Evolutionary conservation across 768 basidiomycete species (phyloP).

Genomic region (Pleurotus platypus): DNA sequence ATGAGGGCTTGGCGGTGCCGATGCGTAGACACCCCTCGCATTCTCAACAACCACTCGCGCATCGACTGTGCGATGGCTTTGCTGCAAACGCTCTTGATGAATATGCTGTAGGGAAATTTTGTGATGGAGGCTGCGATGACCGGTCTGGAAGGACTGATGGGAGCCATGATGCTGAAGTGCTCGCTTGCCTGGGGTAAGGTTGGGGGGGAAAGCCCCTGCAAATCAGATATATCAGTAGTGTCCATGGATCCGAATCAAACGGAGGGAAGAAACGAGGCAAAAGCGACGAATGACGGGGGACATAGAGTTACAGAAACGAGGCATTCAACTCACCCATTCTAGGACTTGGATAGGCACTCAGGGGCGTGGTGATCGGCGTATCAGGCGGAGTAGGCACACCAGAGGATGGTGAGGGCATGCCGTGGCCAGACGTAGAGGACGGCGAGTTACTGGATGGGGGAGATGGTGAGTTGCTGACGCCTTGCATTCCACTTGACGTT

Average conservation of each 20-base stretch:
- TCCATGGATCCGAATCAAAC: not conserved
- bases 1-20: conserved; percentile 5
- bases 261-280: not conserved
- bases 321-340: conserved; percentile 13
- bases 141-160: not conserved
- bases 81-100: conserved; percentile 2
- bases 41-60: not conserved
- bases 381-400: conserved; percentile 42
- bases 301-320: too few relatives aligned
- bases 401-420: conserved; percentile 31
- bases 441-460: conserved; percentile 16
- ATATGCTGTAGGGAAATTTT: conserved; percentile 7
- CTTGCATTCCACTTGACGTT: not conserved
- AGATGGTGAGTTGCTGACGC: conserved; percentile 14
- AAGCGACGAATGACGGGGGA: too few relatives aligned
- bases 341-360: conserved; percentile 40
- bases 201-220: conserved; percentile 1
- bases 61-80: not conserved
- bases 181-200: conserved; percentile 3
- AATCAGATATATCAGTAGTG: not conserved
- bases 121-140: not conserved
- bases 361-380: conserved; percentile 49
- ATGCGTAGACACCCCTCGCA: conserved; percentile 1
- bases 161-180: conserved; percentile 4
- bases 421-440: conserved; percentile 1